phyloP scores from a whole-genome alignment of 768 basidiomycete genomes.

The Leucosporidium creatinivorum region DNA sequence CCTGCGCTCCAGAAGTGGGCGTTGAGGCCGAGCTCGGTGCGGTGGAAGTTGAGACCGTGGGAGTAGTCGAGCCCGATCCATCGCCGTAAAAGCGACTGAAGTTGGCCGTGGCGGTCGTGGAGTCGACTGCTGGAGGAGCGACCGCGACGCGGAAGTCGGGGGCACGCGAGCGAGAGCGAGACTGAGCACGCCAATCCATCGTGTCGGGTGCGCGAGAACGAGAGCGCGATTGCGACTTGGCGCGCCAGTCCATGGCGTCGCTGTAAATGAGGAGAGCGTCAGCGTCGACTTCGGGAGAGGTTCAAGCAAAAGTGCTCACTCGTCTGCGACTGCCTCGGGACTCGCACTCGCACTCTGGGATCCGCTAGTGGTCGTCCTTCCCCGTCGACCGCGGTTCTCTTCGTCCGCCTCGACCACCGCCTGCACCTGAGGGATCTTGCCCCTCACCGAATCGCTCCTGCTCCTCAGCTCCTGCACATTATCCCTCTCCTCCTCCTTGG shows the following conservation, averaged over 20 bases:
- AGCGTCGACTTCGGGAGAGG: conserved; percentile 26
- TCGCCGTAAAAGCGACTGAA: conserved; percentile 31
- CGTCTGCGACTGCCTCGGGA: conserved; percentile 19
- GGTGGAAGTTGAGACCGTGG: not conserved
- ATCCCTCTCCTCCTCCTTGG: conserved; percentile 7
- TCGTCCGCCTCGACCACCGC: conserved; percentile 20
- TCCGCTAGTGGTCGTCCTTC: conserved; percentile 40
- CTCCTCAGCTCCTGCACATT: not conserved
- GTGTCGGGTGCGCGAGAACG: conserved; percentile 43
- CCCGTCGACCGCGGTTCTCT: conserved; percentile 37
- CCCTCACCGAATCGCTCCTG: not conserved
- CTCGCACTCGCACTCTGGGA: conserved; percentile 27
- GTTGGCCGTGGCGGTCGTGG: conserved; percentile 21
- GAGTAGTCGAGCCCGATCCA: conserved; percentile 7
- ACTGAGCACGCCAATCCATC: conserved; percentile 84
- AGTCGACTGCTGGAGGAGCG: conserved; percentile 18
- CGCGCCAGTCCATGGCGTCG: conserved; percentile 37
- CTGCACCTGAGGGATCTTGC: not conserved
- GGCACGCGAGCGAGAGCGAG: conserved; percentile 40
- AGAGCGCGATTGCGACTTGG: conserved; percentile 33
- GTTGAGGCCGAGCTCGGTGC: no score
- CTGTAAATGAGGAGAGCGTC: conserved; percentile 36
- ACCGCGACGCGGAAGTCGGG: conserved; percentile 33
- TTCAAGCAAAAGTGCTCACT: conserved; percentile 39
- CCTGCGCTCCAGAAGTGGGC: no score